Percentiles rank a stretch among this genome's conserved stretches.
Conservation (phyloP, 257 asterid genomes). For the Fraxinus pennsylvanica region DNA sequence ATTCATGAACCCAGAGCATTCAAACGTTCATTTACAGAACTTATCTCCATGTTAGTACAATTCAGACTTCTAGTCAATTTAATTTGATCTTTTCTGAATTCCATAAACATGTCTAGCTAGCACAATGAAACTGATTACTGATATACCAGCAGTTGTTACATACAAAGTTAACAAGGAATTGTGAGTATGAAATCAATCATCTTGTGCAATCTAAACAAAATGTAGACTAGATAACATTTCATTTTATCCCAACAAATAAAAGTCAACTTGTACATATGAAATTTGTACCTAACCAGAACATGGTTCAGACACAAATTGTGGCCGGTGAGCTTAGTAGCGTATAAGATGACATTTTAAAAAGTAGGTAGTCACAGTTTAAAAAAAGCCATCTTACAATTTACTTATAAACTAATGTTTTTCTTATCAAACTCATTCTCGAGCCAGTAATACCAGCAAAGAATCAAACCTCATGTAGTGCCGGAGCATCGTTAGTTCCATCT, state of each 20-base stretch:
- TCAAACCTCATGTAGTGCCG: constrained; percentile 92
- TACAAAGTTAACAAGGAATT: background rate
- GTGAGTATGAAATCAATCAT: background rate
- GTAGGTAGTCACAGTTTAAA: background rate
- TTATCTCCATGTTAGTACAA: constrained; percentile 3
- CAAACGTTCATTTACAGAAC: constrained; percentile 8
- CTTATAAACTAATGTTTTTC: background rate
- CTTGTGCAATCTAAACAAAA: background rate
- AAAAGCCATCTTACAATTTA: background rate
- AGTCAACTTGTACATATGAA: background rate
- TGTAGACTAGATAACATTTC: background rate
- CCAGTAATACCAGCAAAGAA: constrained; percentile 11
- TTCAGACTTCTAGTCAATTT: constrained; percentile 4
- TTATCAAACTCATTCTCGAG: background rate
- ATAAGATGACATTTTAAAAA: background rate
- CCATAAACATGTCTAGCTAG: background rate
- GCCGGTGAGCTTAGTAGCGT: background rate
- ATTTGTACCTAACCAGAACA: background rate
- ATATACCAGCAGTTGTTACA: background rate
- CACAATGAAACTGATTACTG: constrained; percentile 3
- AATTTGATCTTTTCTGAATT: background rate
- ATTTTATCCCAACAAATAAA: background rate
- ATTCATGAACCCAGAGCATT: background rate
- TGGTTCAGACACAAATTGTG: background rate
- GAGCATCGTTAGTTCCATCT: constrained; percentile 99